Conservation (phyloP, 805 yeast genomes). For the Saccharomycopsis oosterbeekiorum region DNA sequence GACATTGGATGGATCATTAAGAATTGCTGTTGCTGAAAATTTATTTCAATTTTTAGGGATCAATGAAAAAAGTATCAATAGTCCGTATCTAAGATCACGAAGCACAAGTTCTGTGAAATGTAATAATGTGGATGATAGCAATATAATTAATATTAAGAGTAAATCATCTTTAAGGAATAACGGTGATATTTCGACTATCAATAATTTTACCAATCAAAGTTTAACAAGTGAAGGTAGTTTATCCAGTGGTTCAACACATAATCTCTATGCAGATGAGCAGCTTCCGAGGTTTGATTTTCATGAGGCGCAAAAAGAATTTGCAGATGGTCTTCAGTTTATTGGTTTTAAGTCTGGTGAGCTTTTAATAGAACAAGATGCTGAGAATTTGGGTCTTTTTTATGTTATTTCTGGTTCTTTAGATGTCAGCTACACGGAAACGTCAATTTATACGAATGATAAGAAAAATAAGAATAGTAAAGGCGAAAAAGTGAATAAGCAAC, state of each 20-base stretch:
- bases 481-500: slow-evolving; percentile 26
- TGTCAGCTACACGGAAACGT: slow-evolving; percentile 38
- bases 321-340: slow-evolving; percentile 48
- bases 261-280: slow-evolving; percentile 4
- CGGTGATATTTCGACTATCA: neutral
- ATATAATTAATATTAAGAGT: neutral
- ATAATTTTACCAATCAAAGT: neutral
- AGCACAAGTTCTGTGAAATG: slow-evolving; percentile 19
- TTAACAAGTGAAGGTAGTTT: neutral
- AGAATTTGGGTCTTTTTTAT: slow-evolving; percentile 67
- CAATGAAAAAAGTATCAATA: slow-evolving; percentile 29
- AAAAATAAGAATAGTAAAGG: slow-evolving; percentile 7
- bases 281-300: slow-evolving; percentile 32
- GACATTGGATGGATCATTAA: slow-evolving; percentile 55
- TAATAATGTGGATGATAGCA: neutral
- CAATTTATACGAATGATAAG: slow-evolving; percentile 23
- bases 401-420: slow-evolving; percentile 72
- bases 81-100: slow-evolving; percentile 16
- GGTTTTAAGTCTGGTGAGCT: slow-evolving; percentile 42
- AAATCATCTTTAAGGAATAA: neutral
- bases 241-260: neutral
- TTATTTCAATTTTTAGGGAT: slow-evolving; percentile 64
- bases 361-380: slow-evolving; percentile 54
- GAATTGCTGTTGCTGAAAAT: slow-evolving; percentile 60
- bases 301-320: slow-evolving; percentile 45